phyloP scores from a whole-genome alignment of 192 early-diverging fungal genomes.

The Allomyces macrogynus region DNA sequence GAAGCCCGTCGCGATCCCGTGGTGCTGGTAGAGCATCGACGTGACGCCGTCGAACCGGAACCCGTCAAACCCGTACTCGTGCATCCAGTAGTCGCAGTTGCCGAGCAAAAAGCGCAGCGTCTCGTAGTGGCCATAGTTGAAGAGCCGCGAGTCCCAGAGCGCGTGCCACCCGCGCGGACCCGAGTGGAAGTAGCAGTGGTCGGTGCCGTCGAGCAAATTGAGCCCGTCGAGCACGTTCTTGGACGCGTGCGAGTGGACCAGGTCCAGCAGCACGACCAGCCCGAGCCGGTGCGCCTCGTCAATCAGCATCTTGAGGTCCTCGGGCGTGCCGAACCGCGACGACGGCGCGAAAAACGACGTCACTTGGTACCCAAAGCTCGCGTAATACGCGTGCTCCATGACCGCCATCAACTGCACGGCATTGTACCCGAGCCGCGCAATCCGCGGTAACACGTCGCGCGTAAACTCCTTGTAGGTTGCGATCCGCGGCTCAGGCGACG shows the following conservation, averaged over 20 bases:
- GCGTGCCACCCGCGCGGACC: slow-evolving; percentile 67
- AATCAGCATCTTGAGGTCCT: slow-evolving; percentile 76
- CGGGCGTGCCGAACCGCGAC: slow-evolving; percentile 80
- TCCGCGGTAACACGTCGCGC: slow-evolving; percentile 59
- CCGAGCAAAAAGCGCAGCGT: slow-evolving; percentile 81
- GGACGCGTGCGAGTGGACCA: slow-evolving; percentile 90
- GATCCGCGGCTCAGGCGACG: slow-evolving; percentile 58
- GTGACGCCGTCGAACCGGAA: slow-evolving; percentile 99
- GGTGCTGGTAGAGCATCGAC: slow-evolving; percentile 86
- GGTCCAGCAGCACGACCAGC: slow-evolving; percentile 69
- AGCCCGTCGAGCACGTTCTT: slow-evolving; percentile 89
- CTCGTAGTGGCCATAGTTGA: slow-evolving; percentile 88
- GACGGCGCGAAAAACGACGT: slow-evolving; percentile 90
- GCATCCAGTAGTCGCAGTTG: slow-evolving; percentile 85
- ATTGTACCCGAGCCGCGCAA: slow-evolving; percentile 65
- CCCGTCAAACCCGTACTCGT: slow-evolving; percentile 77
- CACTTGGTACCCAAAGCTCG: slow-evolving; percentile 94
- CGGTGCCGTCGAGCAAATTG: slow-evolving; percentile 87
- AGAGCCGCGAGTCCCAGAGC: slow-evolving; percentile 81
- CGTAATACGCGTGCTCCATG: slow-evolving; percentile 99
- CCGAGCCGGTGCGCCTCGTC: slow-evolving; percentile 81
- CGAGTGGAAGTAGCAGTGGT: slow-evolving; percentile 91
- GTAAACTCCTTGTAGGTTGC: slow-evolving; percentile 82
- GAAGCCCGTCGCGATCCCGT: slow-evolving; percentile 85
- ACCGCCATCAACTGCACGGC: slow-evolving; percentile 74